Evolutionary conservation across 2,329 filamentous ascomycete genomes (phyloP).

Genomic region (Immersiporthe knoxdaviesiana): DNA sequence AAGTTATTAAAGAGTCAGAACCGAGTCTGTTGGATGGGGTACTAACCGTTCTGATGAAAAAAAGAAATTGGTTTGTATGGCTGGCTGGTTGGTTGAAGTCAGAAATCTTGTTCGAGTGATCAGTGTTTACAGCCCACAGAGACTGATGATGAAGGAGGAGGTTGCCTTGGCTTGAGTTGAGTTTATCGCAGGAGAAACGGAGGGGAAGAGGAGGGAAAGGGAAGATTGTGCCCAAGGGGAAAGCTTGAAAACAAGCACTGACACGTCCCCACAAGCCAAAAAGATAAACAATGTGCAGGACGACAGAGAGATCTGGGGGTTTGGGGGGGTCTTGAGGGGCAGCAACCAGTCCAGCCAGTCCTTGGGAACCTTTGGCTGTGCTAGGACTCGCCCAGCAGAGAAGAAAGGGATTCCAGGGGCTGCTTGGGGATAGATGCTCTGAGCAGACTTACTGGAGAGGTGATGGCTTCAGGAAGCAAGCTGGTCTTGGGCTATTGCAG

Average conservation of each 20-base stretch:
- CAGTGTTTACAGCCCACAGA: neutral
- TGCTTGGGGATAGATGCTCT: neutral
- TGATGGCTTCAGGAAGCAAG: neutral
- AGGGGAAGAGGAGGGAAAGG: neutral
- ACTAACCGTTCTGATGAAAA: too few species aligned
- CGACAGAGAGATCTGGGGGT: neutral
- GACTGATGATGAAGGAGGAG: neutral
- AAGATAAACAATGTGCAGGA: neutral
- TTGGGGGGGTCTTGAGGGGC: neutral
- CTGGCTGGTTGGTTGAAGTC: neutral
- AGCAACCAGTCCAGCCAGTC: too few species aligned
- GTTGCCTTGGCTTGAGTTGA: neutral
- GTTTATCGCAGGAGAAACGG: neutral
- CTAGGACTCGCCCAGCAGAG: neutral
- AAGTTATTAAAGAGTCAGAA: too few species aligned
- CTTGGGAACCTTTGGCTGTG: neutral
- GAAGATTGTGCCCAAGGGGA: neutral
- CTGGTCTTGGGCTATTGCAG: neutral
- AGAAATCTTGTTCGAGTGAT: neutral
- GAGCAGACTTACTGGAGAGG: neutral
- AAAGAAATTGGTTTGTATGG: neutral
- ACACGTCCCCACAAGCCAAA: neutral
- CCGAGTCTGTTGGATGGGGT: too few species aligned
- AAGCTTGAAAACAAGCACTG: neutral
- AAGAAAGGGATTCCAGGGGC: neutral